These are phyloP conservation scores for Cornus suecica DNA, from an alignment of 148 eudicot species.

Conservation along the genomic window DNA sequence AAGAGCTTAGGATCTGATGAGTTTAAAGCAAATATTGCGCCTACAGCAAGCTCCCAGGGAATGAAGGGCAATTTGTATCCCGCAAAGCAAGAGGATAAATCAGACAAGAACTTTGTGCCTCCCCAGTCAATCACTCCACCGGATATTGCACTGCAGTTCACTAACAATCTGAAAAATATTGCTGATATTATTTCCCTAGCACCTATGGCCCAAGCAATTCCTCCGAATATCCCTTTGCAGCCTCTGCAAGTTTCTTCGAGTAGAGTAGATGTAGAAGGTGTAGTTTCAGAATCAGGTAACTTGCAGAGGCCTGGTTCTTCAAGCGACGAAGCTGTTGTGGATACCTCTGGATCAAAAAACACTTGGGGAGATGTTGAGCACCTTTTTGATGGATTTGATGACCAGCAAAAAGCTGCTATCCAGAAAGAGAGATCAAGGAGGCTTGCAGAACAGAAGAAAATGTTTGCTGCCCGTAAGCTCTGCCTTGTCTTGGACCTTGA, in stretches of 20 bases:
- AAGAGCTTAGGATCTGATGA: slow-evolving; percentile 43
- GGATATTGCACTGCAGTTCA: slow-evolving; percentile 70
- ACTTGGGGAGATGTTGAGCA: slow-evolving; percentile 87
- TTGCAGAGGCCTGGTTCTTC: slow-evolving; percentile 29
- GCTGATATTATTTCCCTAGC: slow-evolving; percentile 64
- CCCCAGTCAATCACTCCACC: slow-evolving; percentile 41
- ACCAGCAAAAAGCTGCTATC: slow-evolving; percentile 78
- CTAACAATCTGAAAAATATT: slow-evolving; percentile 68
- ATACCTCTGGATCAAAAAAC: slow-evolving; percentile 47
- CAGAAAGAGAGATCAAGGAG: slow-evolving; percentile 88
- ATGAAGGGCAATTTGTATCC: slow-evolving; percentile 28
- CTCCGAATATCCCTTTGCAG: slow-evolving; percentile 41
- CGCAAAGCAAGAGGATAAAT: slow-evolving; percentile 43
- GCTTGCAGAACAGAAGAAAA: slow-evolving; percentile 85
- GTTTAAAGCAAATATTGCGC: slow-evolving; percentile 28
- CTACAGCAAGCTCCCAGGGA: slow-evolving; percentile 27
- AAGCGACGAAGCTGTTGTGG: slow-evolving; percentile 50
- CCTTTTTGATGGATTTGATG: slow-evolving; percentile 84
- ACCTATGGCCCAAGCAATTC: slow-evolving; percentile 27
- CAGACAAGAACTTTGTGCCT: slow-evolving; percentile 32
- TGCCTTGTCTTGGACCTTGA: slow-evolving; percentile 98
- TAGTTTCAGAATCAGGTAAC: slow-evolving; percentile 24
- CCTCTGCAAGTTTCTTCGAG: slow-evolving; percentile 29
- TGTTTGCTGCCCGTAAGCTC: slow-evolving; percentile 78
- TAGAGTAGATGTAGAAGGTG: slow-evolving; percentile 26